Base-by-base conservation (phyloP, 352 stramenopile genomes). In the Phytophthora colocasiae region DNA sequence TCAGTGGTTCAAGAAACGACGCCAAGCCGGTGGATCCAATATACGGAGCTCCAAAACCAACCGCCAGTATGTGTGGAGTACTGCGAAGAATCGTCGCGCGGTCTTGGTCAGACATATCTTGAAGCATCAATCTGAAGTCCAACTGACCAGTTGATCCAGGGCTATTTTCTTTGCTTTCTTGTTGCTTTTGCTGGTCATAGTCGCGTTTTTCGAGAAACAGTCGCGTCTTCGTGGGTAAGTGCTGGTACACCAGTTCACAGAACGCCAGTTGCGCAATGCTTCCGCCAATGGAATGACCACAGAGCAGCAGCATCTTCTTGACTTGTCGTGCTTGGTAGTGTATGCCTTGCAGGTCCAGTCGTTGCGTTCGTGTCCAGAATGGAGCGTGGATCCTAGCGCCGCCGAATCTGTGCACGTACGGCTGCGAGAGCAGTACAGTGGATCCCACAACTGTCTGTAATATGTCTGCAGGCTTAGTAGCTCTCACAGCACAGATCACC, bases 221-320 rank as follows among this genome's bases (percentile, higher is more conserved):
- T 11, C 81, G 77, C 45, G 78, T 41, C 32, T 72, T 73, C 2
- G 53, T 72, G 0, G 86, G 85, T 31, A 94, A 78, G 38, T 81
- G 71, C 53, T 91, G 81, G 43, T 91, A 93, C 62, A 91, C 72
- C 22, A 94, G 65, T 63, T 93, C 86, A 17, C 86, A 90, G 7
- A 93, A 75, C 5, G 71, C 84, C n/a, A 96, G 46, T 34, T 94
- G 85, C 12, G 88, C 88, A 63, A 94, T 90, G 55, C 88, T 94
- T 7, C 88, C 88, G 14, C 80, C 83, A 44, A 93, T 90, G n/a
- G 88, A 94, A 45, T 96, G 88, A 2, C 88, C 88, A 51, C 85
- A 93, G 14, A 96, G 58, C 27, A 96, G 36, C 44, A 96, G 56
- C 47, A 75, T 83, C 56, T 96, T 96, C 40, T 81, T 78, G 4